Evolutionary conservation across 176 grass and related monocot species (phyloP), one percentile per base, ranked within the genome.

Genomic region (Ensete ventricosum): DNA sequence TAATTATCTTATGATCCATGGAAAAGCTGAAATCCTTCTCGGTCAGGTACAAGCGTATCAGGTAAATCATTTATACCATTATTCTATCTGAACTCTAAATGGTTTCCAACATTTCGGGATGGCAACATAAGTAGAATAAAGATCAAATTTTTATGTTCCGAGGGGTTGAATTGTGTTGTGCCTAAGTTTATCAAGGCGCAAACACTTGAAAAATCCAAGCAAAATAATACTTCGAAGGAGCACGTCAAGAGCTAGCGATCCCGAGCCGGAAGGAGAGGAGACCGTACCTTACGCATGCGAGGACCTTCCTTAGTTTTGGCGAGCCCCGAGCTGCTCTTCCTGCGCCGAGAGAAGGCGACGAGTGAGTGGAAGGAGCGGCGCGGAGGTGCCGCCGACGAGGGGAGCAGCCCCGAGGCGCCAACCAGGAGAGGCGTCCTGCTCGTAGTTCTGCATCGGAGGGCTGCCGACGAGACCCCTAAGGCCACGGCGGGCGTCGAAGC

Each of bases 321-420:
- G 7, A 26, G 7, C 26, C 25, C 26, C n/a, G 67, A 70, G 67
- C 67, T 51, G 48, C 67, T 51, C 43, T 21, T 70, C 10, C 67
- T 49, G 43, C 67, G 17, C 34, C 67, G 67, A 70, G 67, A 14
- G 67, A 70, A 70, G 67, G 43, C 14, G 67, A 70, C 48, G 67
- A 70, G 29, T 48, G 7, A 48, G 14, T 29, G 64, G 11, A 25
- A 67, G 12, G 64, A 67, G 24, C 64, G 64, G 64, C 17, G 8
- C 2, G 20, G 34, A n/a, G 9, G 67, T 20, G 67, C 16, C 19
- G 19, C 43, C 43, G 29, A 50, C 7, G 67, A 70, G 67, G 20
- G 9, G 67, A 70, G 51, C 14, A 9, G 17, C 17, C 17, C 19
- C 9, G 19, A 70, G 43, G 25, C 2, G 14, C 43, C 17, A 0